phyloP scores from a whole-genome alignment of 768 basidiomycete genomes.

The Trametes cingulata region DNA sequence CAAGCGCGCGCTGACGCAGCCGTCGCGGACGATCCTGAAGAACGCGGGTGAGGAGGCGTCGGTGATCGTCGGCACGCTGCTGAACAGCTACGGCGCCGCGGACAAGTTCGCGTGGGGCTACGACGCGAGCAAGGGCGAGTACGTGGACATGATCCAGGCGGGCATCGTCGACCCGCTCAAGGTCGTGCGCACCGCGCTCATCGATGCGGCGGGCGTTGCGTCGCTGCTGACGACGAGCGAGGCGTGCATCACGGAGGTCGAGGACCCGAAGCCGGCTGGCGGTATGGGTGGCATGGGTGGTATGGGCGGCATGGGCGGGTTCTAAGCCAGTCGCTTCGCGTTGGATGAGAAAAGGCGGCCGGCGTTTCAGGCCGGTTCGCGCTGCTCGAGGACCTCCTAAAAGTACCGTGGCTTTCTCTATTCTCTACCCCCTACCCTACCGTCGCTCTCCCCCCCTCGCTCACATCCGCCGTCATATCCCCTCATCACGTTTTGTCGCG shows the following conservation, averaged over 20 bases:
- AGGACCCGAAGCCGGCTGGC: conserved; percentile 70
- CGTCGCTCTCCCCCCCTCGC: too few species aligned
- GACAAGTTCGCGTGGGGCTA: conserved; percentile 90
- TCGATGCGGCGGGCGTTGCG: conserved; percentile 93
- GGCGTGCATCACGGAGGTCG: conserved; percentile 88
- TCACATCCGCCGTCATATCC: not conserved
- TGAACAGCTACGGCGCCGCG: conserved; percentile 62
- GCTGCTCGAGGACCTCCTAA: too few species aligned
- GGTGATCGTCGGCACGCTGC: conserved; percentile 88
- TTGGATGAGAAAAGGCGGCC: too few species aligned
- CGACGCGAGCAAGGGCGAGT: conserved; percentile 90
- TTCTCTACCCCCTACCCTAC: not conserved
- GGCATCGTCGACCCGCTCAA: conserved; percentile 97
- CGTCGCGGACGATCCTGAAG: conserved; percentile 83
- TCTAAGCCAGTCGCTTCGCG: conserved; percentile 1
- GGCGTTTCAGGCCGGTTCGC: too few species aligned
- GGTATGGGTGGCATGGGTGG: conserved; percentile 59
- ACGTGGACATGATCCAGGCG: conserved; percentile 89
- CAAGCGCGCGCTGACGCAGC: conserved; percentile 79
- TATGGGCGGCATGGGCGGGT: conserved; percentile 42
- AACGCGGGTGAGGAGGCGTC: conserved; percentile 95
- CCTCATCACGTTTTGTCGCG: not conserved
- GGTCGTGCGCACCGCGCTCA: conserved; percentile 90
- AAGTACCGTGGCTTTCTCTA: not conserved
- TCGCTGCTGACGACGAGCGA: conserved; percentile 92